Evolutionary conservation across 1,284 basidiomycete species (phyloP), one percentile per base, ranked within the genome.

Genomic region (Kalmanozyma brasiliensis): DNA sequence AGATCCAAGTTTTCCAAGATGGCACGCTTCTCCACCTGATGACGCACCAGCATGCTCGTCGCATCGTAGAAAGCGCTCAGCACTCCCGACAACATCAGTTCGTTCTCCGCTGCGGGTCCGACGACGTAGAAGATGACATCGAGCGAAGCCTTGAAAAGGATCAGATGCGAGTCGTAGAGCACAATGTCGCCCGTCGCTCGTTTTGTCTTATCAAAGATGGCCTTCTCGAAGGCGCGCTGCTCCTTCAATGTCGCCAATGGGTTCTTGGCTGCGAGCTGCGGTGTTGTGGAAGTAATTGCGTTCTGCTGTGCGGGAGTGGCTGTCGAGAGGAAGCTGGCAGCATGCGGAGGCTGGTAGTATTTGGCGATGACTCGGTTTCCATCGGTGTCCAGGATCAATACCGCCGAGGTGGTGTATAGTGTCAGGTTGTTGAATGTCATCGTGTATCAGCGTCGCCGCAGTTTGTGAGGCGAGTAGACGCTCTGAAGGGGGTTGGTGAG

Each of bases 111-210:
- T 11, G 92, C 83, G 4, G 91, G 90, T 16, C 92, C 93, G 78
- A 98, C 88, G 75, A 98, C 89, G 86, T 97, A 96, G 83, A 98
- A 89, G 66, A 94, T 91, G 77, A 98, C 89, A 85, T 99, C 96
- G 56, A 96, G 89, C 33, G 93, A 92, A 74, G 96, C 89, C 77
- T 91, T 92, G 85, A 95, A 96, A 20, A 98, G 88, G 26, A 92
- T 90, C n/a, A 98, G 87, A 79, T 94, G 90, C 65, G 90, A 86
- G 82, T 93, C 93, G 82, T 92, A 93, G 11, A 98, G 87, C 75
- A 98, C 92, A 80, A 98, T 94, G 78, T 99, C 95, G 51, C 78
- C 76, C 48, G 66, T 69, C 20, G 77, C 74, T 14, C 76, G 67
- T 41, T 77, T 65, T 16, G 79, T 80, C 85, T 99, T 99, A 77